Base-by-base conservation (phyloP, 257 asterid genomes). In the Anisodus tanguticus region DNA sequence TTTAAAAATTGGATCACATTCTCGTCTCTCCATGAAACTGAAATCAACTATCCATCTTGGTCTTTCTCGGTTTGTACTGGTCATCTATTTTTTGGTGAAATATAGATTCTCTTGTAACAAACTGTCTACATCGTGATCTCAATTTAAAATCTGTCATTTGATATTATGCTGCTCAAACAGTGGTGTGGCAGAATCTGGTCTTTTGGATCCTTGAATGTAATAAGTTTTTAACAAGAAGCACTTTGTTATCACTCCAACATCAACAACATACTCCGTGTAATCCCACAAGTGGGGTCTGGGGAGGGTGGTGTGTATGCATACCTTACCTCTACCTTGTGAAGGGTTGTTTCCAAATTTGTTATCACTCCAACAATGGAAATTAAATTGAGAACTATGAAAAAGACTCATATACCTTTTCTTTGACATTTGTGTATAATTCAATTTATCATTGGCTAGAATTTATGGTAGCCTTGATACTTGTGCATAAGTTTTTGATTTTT, bases 61-160 rank as follows among this genome's bases (percentile, higher is more conserved):
- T 71, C 58, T 45, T 41, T 62, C 57, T 77, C 47, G 58, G 47
- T 77, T 77, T 77, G 47, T 77, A 53, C 39, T 43, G 79, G 79
- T 71, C 57, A 41, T 69, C 54, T 69, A 54, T 51, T 74, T 26
- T 49, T 53, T 63, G 49, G 13, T 64, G 31, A 31, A n/a, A 6
- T 17, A 26, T 53, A 31, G 82, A 26, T 77, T 49, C 45, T 76
- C 51, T 26, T 13, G 82, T 31, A 31, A 77, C 49, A 54, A 53
- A 77, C 64, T 31, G 82, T 77, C 58, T 71, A 45, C 19, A 45
- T 71, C 8, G 39, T 35, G 37, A 45, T 45, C 2, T 71, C 58
- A 71, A 19, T 31, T 54, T 15, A 53, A 53, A 77, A 13, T 45
- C 7, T 51, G 11, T 53, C n/a, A 22, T 53, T 77, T 53, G 66